phyloP scores from a whole-genome alignment of 2,329 filamentous ascomycete species.

The Penicillium brevicompactum region DNA sequence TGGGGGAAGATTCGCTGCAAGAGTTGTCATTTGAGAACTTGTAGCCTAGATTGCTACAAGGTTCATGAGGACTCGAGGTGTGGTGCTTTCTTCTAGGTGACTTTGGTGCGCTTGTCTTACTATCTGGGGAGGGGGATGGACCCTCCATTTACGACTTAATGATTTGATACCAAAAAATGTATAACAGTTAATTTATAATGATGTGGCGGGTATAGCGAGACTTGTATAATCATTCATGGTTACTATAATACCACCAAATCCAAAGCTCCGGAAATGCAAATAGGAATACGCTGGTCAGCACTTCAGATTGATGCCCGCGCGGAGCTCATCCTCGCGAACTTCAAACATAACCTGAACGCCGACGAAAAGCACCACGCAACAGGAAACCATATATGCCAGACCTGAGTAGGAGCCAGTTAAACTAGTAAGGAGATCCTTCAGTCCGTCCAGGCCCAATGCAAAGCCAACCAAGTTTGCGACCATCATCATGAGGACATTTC shows the following conservation, averaged over 20 bases:
- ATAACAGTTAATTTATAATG: slow-evolving; percentile 12
- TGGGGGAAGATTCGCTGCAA: slow-evolving; percentile 53
- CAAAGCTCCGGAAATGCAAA: not conserved
- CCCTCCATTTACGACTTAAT: slow-evolving; percentile 17
- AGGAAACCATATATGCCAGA: slow-evolving; percentile 69
- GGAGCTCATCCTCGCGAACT: slow-evolving; percentile 78
- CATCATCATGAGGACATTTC: slow-evolving; percentile 94
- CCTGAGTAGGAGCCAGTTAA: slow-evolving; percentile 80
- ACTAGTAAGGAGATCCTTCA: slow-evolving; percentile 73
- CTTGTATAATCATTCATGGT: slow-evolving; percentile 1
- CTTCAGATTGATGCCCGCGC: slow-evolving; percentile 79
- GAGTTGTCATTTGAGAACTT: slow-evolving; percentile 50
- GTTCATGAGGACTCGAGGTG: slow-evolving; percentile 52
- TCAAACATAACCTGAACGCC: slow-evolving; percentile 97
- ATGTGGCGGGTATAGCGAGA: not conserved
- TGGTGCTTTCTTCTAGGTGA: slow-evolving; percentile 41
- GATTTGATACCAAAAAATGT: slow-evolving; percentile 21
- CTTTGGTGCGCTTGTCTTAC: slow-evolving; percentile 7
- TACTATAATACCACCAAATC: too few relatives aligned
- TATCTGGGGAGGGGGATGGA: slow-evolving; percentile 1
- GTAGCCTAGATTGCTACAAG: slow-evolving; percentile 51
- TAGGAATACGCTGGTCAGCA: slow-evolving; percentile 55
- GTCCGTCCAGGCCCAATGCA: slow-evolving; percentile 84
- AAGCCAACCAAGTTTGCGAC: slow-evolving; percentile 92
- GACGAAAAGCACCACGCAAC: slow-evolving; percentile 76